Percentiles rank a stretch among this genome's conserved stretches.
These are phyloP conservation scores for Penicillium rolfsii DNA, from an alignment of 2,329 filamentous ascomycete genomes.

Conservation along the genomic window DNA sequence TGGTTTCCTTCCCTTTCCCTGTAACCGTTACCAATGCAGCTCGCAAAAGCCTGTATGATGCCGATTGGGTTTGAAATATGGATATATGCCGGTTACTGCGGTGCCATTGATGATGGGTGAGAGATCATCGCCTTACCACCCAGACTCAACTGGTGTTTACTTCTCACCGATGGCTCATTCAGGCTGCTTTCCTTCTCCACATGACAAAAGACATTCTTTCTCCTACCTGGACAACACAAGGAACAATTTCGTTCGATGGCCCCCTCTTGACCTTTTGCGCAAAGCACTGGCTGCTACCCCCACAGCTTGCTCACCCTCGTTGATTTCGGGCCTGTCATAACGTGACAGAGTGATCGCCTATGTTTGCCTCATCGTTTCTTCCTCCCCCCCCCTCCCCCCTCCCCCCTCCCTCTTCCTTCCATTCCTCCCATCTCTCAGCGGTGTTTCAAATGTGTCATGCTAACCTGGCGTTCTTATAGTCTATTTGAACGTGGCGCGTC, in stretches of 20 bases:
- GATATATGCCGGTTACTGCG: slow-evolving; percentile 36
- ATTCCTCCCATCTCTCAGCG: slow-evolving; percentile 29
- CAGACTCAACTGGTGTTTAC: slow-evolving; percentile 49
- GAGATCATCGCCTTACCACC: slow-evolving; percentile 64
- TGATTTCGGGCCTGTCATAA: slow-evolving; percentile 44
- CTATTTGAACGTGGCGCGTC: slow-evolving; percentile 88
- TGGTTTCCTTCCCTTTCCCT: slow-evolving; percentile 68
- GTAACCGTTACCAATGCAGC: slow-evolving; percentile 50
- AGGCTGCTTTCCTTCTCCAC: slow-evolving; percentile 53
- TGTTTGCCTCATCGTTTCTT: slow-evolving; percentile 50
- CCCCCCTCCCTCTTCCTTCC: slow-evolving; percentile 34
- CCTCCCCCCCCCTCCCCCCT: slow-evolving; percentile 39
- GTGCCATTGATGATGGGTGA: slow-evolving; percentile 58
- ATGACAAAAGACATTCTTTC: slow-evolving; percentile 38
- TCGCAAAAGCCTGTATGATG: slow-evolving; percentile 41
- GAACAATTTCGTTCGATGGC: slow-evolving; percentile 38
- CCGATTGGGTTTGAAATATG: slow-evolving; percentile 42
- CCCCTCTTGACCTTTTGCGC: slow-evolving; percentile 37
- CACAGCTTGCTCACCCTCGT: slow-evolving; percentile 39
- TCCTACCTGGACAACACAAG: slow-evolving; percentile 34
- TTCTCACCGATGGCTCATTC: slow-evolving; percentile 57
- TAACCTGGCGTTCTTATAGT: slow-evolving; percentile 56
- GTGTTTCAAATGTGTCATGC: slow-evolving; percentile 32
- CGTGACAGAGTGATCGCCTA: slow-evolving; percentile 44
- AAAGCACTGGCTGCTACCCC: slow-evolving; percentile 36